Base-by-base conservation (phyloP, 2,329 filamentous ascomycete genomes). In the Fusarium cyanostomum region DNA sequence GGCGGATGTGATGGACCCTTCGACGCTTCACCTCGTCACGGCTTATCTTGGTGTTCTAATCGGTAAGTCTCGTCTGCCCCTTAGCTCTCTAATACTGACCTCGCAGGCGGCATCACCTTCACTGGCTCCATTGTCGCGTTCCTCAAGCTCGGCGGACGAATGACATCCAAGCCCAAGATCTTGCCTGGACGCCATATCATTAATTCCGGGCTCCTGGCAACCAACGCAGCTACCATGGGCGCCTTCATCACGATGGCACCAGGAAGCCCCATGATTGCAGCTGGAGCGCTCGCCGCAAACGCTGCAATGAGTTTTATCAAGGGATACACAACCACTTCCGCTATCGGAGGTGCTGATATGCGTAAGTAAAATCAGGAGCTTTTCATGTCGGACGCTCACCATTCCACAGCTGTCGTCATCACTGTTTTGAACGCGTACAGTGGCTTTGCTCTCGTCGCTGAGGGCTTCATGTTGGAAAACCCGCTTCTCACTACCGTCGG, bases 331-430 rank as follows among this genome's bases (percentile, higher is more conserved):
- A 96, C 92, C 0, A 96, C 93, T 0, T 85, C 92, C 2, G 92
- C 92, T 0, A 96, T 97, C 71, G 93, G 93, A 18, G 93, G 92
- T n/a, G 92, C 92, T 11, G 93, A 97, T 72, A 96, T 96, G 92
- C 92, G 86, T 77, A 78, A 71, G 73, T 74, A 16, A 24, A 9
- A 3, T 5, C 11, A 11, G 5, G 12, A 18, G 7, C 5, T 3
- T 16, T 21, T 41, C 3, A 13, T 6, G 15, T 7, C 9, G 28
- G 5, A 46, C 41, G 10, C 66, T 73, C 18, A 68, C 46, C 33
- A 18, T 11, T 16, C 12, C 15, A 16, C 63, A 84, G 81, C 90
- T 12, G 92, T 96, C 6, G 92, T 95, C 28, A 96, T 96, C 63
- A 96, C 92, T 0, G 92, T 96, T 1, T 78, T 97, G 16, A 97